Percentiles rank a stretch among this genome's conserved stretches.
Conservation (phyloP, 2,329 filamentous ascomycete genomes). For the Dryadomyces quercus-mongolicae region DNA sequence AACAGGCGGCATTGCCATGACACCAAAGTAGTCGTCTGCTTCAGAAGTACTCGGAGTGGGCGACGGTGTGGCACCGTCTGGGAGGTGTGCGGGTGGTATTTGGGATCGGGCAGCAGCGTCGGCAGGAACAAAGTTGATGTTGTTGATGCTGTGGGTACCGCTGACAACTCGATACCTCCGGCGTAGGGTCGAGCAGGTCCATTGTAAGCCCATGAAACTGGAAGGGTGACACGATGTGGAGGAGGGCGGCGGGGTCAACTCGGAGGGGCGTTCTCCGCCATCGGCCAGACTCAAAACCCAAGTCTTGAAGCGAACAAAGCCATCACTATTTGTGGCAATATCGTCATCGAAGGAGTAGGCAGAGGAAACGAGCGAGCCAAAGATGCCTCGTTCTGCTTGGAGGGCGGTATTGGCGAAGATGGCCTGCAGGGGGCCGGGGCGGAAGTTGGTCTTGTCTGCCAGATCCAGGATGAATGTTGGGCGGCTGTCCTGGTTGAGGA, state of each 20-base stretch:
- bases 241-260: neutral
- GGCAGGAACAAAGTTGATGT: constrained; percentile 15
- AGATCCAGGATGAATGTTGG: constrained; percentile 68
- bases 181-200: constrained; percentile 59
- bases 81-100: no score
- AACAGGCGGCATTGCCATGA: constrained; percentile 15
- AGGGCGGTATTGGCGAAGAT: constrained; percentile 59
- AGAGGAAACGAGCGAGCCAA: constrained; percentile 40
- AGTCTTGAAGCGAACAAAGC: constrained; percentile 52
- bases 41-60: no score
- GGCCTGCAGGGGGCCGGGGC: constrained; percentile 42
- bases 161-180: constrained; percentile 58
- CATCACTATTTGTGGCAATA: constrained; percentile 15
- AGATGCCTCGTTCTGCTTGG: constrained; percentile 40
- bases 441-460: constrained; percentile 41
- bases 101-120: no score
- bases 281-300: constrained; percentile 52
- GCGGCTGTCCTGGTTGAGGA: constrained; percentile 64
- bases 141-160: constrained; percentile 29
- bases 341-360: neutral
- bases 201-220: constrained; percentile 51
- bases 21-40: neutral
- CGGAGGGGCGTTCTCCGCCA: constrained; percentile 38
- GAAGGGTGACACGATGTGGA: constrained; percentile 27
- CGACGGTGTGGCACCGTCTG: neutral